These are phyloP conservation scores for Pichia sp. DNA, from an alignment of 1,139 yeast species.

Conservation along the genomic window DNA sequence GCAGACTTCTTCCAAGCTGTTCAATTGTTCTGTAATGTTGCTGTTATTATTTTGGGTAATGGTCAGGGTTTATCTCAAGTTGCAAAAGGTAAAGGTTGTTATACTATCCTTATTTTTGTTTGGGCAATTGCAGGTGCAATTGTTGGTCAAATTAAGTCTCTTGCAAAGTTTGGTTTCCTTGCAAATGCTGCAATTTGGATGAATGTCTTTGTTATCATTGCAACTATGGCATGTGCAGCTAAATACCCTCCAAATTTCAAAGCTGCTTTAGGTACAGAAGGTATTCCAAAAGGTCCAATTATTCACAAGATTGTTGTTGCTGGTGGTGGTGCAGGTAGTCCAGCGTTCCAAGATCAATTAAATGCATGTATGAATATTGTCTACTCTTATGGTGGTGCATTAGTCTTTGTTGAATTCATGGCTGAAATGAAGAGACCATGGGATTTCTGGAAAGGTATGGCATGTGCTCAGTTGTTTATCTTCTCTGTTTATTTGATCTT, in stretches of 20 bases:
- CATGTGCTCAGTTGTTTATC: conserved; percentile 36
- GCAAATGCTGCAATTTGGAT: conserved; percentile 39
- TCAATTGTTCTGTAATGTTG: conserved; percentile 37
- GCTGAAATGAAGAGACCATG: conserved; percentile 39
- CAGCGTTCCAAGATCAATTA: conserved; percentile 28
- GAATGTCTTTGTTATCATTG: conserved; percentile 34
- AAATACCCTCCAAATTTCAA: conserved; percentile 30
- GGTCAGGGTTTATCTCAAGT: conserved; percentile 38
- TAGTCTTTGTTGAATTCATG: conserved; percentile 38
- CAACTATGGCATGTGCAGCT: conserved; percentile 36
- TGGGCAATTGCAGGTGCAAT: conserved; percentile 38
- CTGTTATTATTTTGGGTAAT: conserved; percentile 34
- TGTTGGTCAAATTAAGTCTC: conserved; percentile 36
- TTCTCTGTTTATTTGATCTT: conserved; percentile 33
- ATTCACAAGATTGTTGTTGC: conserved; percentile 7
- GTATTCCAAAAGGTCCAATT: conserved; percentile 23
- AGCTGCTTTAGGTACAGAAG: conserved; percentile 27
- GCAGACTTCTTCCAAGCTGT: conserved; percentile 34
- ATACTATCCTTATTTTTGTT: conserved; percentile 33
- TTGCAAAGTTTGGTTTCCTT: conserved; percentile 34
- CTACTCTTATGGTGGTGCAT: conserved; percentile 42
- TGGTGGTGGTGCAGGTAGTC: conserved; percentile 14
- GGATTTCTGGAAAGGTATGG: conserved; percentile 42
- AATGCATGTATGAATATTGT: conserved; percentile 39
- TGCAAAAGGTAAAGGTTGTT: conserved; percentile 33